phyloP scores from a whole-genome alignment of 495 filamentous ascomycete species.

The Talaromyces borbonicus region DNA sequence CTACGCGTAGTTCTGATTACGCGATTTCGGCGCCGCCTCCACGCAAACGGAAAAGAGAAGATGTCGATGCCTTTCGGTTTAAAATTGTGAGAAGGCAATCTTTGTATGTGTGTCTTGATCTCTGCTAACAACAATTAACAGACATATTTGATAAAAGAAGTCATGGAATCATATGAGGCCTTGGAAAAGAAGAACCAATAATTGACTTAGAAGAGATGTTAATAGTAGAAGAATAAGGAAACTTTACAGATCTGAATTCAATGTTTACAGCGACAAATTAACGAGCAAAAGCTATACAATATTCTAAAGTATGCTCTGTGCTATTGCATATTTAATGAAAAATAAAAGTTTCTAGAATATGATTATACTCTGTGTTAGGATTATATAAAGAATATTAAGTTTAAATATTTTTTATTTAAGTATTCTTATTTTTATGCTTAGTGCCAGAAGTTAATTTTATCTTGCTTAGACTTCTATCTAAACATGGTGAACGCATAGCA shows the following conservation, averaged over 20 bases:
- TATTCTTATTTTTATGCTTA: conserved; percentile 1
- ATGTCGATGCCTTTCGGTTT: neutral
- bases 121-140: neutral
- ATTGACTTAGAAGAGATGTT: neutral
- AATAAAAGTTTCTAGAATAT: neutral
- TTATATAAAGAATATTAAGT: neutral
- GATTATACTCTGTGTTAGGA: neutral
- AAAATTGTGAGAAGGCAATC: neutral
- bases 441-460: neutral
- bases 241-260: neutral
- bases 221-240: neutral
- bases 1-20: neutral
- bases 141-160: too few relatives aligned
- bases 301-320: neutral
- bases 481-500: neutral
- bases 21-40: neutral
- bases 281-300: neutral
- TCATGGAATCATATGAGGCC: neutral
- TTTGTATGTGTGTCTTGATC: neutral
- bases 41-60: neutral
- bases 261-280: neutral
- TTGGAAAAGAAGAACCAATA: neutral
- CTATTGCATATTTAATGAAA: neutral
- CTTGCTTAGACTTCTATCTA: conserved; percentile 1
- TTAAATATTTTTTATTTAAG: neutral